phyloP scores from a whole-genome alignment of 106 monocot species.

The Allium fistulosum region DNA sequence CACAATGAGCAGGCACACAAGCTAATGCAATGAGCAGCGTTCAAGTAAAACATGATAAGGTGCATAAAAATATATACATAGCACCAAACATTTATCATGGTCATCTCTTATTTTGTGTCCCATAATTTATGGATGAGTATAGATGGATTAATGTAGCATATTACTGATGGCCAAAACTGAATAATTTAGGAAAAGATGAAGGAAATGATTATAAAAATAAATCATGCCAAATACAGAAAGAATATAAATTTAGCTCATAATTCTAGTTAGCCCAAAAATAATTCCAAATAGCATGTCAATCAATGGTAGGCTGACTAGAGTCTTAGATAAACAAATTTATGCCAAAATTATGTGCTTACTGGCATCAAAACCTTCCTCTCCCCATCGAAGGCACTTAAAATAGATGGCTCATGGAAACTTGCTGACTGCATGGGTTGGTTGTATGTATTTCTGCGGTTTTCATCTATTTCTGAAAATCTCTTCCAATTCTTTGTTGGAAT shows the following conservation, averaged over 20 bases:
- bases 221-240: too few species aligned
- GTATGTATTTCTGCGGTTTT: constrained; percentile 73
- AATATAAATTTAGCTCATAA: too few species aligned
- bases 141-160: too few species aligned
- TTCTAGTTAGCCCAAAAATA: too few species aligned
- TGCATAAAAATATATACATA: background rate
- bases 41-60: background rate
- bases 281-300: too few species aligned
- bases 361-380: constrained; percentile 65
- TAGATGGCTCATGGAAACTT: constrained; percentile 24
- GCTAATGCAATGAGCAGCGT: background rate
- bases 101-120: too few species aligned
- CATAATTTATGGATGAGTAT: too few species aligned
- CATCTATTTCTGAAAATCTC: constrained; percentile 45
- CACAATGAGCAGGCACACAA: background rate
- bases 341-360: constrained; percentile 19
- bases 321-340: too few species aligned
- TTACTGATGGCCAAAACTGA: too few species aligned
- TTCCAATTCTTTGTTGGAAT: constrained; percentile 33
- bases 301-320: too few species aligned
- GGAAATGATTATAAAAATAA: too few species aligned
- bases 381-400: constrained; percentile 54
- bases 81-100: background rate
- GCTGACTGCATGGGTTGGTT: constrained; percentile 26
- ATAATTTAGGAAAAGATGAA: too few species aligned